phyloP scores from a whole-genome alignment of 768 basidiomycete genomes.

The Trametopsis cervina region DNA sequence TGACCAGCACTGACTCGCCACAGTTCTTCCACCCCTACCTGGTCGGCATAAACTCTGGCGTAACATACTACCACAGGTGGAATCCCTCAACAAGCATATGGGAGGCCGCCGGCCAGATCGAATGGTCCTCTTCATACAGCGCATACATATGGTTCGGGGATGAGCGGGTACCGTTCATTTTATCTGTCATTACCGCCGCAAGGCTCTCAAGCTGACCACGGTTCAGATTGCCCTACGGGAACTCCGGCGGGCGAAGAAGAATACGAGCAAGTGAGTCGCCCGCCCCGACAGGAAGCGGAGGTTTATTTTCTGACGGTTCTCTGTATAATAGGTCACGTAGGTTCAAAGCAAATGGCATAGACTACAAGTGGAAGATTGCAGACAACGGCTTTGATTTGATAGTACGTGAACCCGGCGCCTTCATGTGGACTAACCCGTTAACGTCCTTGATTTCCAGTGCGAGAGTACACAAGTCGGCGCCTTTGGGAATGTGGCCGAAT shows the following conservation, averaged over 20 bases:
- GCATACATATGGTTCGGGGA: slow-evolving; percentile 43
- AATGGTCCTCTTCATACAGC: slow-evolving; percentile 41
- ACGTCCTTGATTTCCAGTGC: slow-evolving; percentile 29
- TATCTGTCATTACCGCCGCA: background rate
- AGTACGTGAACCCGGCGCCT: slow-evolving; percentile 26
- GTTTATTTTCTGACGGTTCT: background rate
- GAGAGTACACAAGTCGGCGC: slow-evolving; percentile 28
- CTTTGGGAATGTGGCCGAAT: slow-evolving; percentile 40
- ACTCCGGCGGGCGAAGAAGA: slow-evolving; percentile 42
- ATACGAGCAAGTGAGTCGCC: slow-evolving; percentile 33
- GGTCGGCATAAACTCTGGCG: background rate
- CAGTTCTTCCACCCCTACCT: slow-evolving; percentile 15
- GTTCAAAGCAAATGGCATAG: slow-evolving; percentile 40
- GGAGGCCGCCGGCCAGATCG: slow-evolving; percentile 47
- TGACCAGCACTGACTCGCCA: background rate
- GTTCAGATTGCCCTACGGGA: slow-evolving; percentile 36
- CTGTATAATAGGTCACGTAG: slow-evolving; percentile 38
- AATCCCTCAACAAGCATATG: slow-evolving; percentile 37
- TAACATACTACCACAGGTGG: slow-evolving; percentile 34
- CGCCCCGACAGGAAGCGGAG: background rate
- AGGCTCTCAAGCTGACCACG: background rate
- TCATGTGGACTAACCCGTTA: background rate
- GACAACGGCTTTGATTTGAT: slow-evolving; percentile 38
- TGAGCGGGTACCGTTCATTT: slow-evolving; percentile 29
- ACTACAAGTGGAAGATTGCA: slow-evolving; percentile 53